These are phyloP conservation scores for Starmerella ratchasimensis DNA, from an alignment of 805 yeast species.

Conservation along the genomic window DNA sequence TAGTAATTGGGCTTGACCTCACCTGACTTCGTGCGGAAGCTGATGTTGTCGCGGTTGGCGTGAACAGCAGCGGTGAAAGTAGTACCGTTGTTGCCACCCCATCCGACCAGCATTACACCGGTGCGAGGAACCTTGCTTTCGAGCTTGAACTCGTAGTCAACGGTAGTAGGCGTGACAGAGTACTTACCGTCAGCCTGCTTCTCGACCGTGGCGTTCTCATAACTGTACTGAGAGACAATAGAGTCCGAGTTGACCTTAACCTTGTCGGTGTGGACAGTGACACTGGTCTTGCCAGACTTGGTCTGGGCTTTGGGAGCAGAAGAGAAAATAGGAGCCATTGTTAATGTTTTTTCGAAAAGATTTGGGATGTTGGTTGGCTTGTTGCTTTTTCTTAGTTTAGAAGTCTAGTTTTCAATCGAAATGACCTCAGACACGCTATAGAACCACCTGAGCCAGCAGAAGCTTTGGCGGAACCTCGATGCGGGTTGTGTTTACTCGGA, in stretches of 20 bases:
- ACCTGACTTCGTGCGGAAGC: conserved; percentile 75
- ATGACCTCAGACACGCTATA: conserved; percentile 4
- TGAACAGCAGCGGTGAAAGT: conserved; percentile 73
- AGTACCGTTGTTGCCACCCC: conserved; percentile 95
- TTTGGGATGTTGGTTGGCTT: conserved; percentile 14
- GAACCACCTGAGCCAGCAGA: conserved; percentile 31
- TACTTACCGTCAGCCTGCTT: conserved; percentile 36
- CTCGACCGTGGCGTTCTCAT: conserved; percentile 64
- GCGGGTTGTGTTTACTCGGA: conserved; percentile 33
- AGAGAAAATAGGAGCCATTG: conserved; percentile 12
- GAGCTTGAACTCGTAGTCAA: conserved; percentile 73
- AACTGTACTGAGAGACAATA: conserved; percentile 45
- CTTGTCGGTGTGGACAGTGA: conserved; percentile 44
- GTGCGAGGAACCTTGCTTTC: conserved; percentile 71
- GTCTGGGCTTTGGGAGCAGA: conserved; percentile 13
- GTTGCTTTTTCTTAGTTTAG: conserved; percentile 16
- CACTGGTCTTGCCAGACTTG: conserved; percentile 30
- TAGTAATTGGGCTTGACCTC: conserved; percentile 64
- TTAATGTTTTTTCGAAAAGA: conserved; percentile 2
- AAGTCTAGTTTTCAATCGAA: conserved; percentile 25
- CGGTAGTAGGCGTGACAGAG: conserved; percentile 54
- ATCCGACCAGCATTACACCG: conserved; percentile 82
- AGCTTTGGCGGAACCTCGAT: conserved; percentile 29
- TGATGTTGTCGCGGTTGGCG: conserved; percentile 68
- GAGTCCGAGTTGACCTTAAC: conserved; percentile 38